Conservation (phyloP, 2,329 filamentous ascomycete species). For the Aspergillus sp. region DNA sequence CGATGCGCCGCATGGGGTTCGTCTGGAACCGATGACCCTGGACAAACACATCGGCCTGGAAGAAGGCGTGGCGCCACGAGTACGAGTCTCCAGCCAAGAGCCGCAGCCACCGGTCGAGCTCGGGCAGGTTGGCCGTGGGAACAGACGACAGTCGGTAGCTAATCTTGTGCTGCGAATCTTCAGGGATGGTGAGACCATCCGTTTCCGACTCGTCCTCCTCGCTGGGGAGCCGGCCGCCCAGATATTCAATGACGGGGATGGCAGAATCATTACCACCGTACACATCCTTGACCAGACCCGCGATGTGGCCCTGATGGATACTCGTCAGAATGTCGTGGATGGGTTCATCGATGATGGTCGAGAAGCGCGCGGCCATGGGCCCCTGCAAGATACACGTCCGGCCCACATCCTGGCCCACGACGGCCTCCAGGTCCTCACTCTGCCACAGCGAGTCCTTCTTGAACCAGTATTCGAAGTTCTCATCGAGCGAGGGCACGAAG, state of each 20-base stretch:
- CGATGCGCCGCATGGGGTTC: slow-evolving; percentile 88
- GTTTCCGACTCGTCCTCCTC: slow-evolving; percentile 64
- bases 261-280: slow-evolving; percentile 65
- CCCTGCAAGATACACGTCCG: slow-evolving; percentile 95
- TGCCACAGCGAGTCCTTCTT: slow-evolving; percentile 99
- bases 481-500: slow-evolving; percentile 90
- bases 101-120: slow-evolving; percentile 74
- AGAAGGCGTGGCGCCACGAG: slow-evolving; percentile 91
- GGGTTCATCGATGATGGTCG: slow-evolving; percentile 81
- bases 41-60: slow-evolving; percentile 86
- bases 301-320: slow-evolving; percentile 82
- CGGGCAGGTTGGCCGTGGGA: slow-evolving; percentile 64
- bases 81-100: slow-evolving; percentile 77
- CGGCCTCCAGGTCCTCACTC: slow-evolving; percentile 92
- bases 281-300: slow-evolving; percentile 66
- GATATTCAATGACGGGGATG: slow-evolving; percentile 87
- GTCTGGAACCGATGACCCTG: slow-evolving; percentile 96
- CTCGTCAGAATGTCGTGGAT: slow-evolving; percentile 90
- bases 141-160: slow-evolving; percentile 75
- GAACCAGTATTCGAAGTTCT: slow-evolving; percentile 98
- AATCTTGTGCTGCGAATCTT: slow-evolving; percentile 64
- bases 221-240: slow-evolving; percentile 75
- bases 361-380: slow-evolving; percentile 84
- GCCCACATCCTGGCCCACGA: slow-evolving; percentile 91
- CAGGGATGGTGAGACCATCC: slow-evolving; percentile 75